Percentiles rank a stretch among this genome's conserved stretches.
Evolutionary conservation across 352 stramenopile species (phyloP).

Genomic region (Globisporangium sylvaticum): DNA sequence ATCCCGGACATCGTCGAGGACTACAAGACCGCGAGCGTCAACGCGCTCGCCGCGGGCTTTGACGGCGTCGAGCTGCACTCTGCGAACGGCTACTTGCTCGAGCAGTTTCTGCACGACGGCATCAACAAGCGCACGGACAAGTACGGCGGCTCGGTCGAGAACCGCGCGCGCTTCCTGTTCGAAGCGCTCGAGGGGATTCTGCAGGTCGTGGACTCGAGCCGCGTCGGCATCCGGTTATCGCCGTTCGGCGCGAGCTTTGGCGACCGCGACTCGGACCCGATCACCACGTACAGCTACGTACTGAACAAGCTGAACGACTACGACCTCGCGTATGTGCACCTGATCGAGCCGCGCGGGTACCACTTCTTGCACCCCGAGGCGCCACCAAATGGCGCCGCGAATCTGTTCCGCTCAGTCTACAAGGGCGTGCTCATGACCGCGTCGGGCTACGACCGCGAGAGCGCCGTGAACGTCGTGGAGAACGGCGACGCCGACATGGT

Average conservation of each 20-base stretch:
- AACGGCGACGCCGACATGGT: conserved; percentile 33
- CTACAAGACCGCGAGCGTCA: conserved; percentile 38
- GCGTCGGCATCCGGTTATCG: conserved; percentile 45
- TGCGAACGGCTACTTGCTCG: conserved; percentile 87
- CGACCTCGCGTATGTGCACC: conserved; percentile 52
- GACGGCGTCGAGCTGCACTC: conserved; percentile 80
- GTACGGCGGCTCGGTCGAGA: conserved; percentile 86
- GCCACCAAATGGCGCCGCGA: conserved; percentile 35
- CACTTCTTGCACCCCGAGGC: conserved; percentile 31
- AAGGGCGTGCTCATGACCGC: conserved; percentile 34
- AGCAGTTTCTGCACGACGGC: conserved; percentile 71
- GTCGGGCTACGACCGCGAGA: conserved; percentile 31
- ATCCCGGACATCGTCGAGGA: conserved; percentile 69
- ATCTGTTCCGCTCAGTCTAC: conserved; percentile 38
- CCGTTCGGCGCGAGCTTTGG: conserved; percentile 49
- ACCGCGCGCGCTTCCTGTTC: conserved; percentile 74
- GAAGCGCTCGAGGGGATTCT: conserved; percentile 66
- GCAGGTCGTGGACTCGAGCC: conserved; percentile 24
- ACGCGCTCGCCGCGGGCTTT: conserved; percentile 62
- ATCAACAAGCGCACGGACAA: conserved; percentile 84
- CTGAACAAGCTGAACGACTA: conserved; percentile 53
- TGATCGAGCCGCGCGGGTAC: conserved; percentile 55
- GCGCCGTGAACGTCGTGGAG: conserved; percentile 22
- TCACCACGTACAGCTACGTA: conserved; percentile 47
- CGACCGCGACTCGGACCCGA: conserved; percentile 38